A percentile compares a stretch with the other conserved stretches of the same genome.
These are phyloP conservation scores for Panicum hallii DNA, from an alignment of 202 grass and related monocot genomes.

Conservation along the genomic window DNA sequence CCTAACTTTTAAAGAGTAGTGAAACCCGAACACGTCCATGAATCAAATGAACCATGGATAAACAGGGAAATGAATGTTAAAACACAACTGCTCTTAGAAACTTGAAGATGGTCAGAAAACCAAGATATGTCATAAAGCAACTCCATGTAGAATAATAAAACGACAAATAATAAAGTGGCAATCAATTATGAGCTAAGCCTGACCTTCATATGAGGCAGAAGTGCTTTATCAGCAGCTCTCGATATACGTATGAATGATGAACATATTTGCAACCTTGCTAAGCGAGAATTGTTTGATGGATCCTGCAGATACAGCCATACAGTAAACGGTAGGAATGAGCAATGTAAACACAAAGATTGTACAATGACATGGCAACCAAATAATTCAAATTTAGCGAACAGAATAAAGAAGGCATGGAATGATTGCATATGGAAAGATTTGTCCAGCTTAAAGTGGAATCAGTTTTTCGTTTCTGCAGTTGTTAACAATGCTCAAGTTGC, in stretches of 20 bases:
- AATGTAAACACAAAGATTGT: slow-evolving; percentile 26
- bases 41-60: not conserved
- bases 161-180: slow-evolving; percentile 25
- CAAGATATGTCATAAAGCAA: slow-evolving; percentile 19
- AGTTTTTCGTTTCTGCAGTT: slow-evolving; percentile 9
- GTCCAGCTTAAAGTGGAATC: slow-evolving; percentile 3
- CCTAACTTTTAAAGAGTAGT: not conserved
- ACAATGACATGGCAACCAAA: slow-evolving; percentile 25
- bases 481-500: not conserved
- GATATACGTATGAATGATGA: slow-evolving; percentile 96
- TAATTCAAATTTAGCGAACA: slow-evolving; percentile 10
- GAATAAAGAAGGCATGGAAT: slow-evolving; percentile 25
- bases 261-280: slow-evolving; percentile 96
- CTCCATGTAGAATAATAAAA: slow-evolving; percentile 37
- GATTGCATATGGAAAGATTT: not conserved
- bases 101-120: slow-evolving; percentile 29
- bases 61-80: slow-evolving; percentile 12
- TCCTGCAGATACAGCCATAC: slow-evolving; percentile 58
- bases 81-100: slow-evolving; percentile 24
- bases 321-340: slow-evolving; percentile 32
- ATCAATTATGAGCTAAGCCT: slow-evolving; percentile 37
- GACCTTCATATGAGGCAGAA: slow-evolving; percentile 99
- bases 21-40: not conserved
- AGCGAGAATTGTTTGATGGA: slow-evolving; percentile 74
- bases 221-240: slow-evolving; percentile 91